Conservation (phyloP, 108 stramenopile genomes). For the Fragilariopsis cylindrus region DNA sequence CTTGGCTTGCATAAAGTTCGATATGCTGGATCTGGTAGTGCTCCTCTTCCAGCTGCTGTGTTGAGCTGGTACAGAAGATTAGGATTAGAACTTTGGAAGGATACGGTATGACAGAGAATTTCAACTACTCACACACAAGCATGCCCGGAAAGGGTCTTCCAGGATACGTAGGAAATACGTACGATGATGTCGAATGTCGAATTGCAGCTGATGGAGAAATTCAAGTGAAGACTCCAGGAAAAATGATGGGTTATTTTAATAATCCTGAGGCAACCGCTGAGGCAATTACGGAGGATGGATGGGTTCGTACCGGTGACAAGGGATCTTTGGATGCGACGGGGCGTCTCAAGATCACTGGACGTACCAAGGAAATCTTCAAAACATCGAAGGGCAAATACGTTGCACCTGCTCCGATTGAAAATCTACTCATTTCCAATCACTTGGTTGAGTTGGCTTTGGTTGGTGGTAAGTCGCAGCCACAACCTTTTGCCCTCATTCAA, state of each 20-base stretch:
- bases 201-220: slow-evolving; percentile 78
- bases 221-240: slow-evolving; percentile 75
- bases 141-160: slow-evolving; percentile 47
- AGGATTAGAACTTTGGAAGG: slow-evolving; percentile 77
- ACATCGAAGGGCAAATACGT: slow-evolving; percentile 84
- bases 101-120: slow-evolving; percentile 87
- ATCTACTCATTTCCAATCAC: slow-evolving; percentile 50
- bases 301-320: slow-evolving; percentile 87
- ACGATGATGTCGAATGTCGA: slow-evolving; percentile 63
- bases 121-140: slow-evolving; percentile 74
- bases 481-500: slow-evolving; percentile 64
- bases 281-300: slow-evolving; percentile 81
- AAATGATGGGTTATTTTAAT: slow-evolving; percentile 84
- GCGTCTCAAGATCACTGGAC: slow-evolving; percentile 86
- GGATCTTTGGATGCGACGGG: slow-evolving; percentile 76
- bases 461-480: slow-evolving; percentile 63
- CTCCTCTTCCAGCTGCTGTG: slow-evolving; percentile 63
- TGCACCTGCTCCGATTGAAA: slow-evolving; percentile 81
- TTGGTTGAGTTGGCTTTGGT: slow-evolving; percentile 73
- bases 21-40: slow-evolving; percentile 72
- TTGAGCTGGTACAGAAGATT: slow-evolving; percentile 66
- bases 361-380: slow-evolving; percentile 86
- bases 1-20: slow-evolving; percentile 67
- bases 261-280: slow-evolving; percentile 84
- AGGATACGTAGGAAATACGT: slow-evolving; percentile 74